phyloP scores from a whole-genome alignment of 768 basidiomycete species.

The Chalciporus chontae region DNA sequence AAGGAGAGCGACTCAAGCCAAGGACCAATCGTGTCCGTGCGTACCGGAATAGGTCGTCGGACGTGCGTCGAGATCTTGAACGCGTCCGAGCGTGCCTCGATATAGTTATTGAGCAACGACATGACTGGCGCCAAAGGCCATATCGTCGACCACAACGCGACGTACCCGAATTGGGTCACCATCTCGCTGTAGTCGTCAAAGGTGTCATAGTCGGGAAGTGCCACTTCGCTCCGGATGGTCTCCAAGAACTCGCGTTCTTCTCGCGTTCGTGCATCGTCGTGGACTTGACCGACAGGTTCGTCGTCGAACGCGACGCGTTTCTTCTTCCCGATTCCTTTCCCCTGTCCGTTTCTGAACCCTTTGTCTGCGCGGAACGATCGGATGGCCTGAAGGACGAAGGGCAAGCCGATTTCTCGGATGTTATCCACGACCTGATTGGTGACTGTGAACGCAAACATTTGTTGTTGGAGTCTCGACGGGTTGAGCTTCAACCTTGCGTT shows the following conservation, averaged over 20 bases:
- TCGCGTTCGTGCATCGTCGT: conserved; percentile 34
- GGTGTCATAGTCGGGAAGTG: conserved; percentile 74
- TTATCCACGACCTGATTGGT: conserved; percentile 84
- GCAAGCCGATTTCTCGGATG: conserved; percentile 76
- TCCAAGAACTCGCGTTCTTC: conserved; percentile 82
- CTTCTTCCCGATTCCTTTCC: conserved; percentile 38
- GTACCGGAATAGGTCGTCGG: conserved; percentile 79
- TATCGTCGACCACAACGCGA: conserved; percentile 87
- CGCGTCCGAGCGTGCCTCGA: conserved; percentile 91
- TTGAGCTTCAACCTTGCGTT: conserved; percentile 58
- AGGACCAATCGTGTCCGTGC: conserved; percentile 89
- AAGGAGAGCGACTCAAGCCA: conserved; percentile 89
- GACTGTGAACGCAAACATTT: conserved; percentile 92
- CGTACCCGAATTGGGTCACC: conserved; percentile 93
- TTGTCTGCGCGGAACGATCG: conserved; percentile 47
- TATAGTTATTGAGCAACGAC: conserved; percentile 87
- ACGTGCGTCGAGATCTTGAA: conserved; percentile 90
- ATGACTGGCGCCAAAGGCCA: conserved; percentile 92
- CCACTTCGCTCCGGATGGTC: conserved; percentile 69
- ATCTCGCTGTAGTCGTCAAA: conserved; percentile 95
- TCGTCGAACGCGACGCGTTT: conserved; percentile 75
- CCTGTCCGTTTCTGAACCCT: conserved; percentile 24
- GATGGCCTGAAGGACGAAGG: conserved; percentile 66
- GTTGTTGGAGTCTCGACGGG: conserved; percentile 71
- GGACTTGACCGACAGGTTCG: conserved; percentile 36